Base-by-base conservation (phyloP, 2,329 filamentous ascomycete genomes). In the Ceratocystis cubensis region DNA sequence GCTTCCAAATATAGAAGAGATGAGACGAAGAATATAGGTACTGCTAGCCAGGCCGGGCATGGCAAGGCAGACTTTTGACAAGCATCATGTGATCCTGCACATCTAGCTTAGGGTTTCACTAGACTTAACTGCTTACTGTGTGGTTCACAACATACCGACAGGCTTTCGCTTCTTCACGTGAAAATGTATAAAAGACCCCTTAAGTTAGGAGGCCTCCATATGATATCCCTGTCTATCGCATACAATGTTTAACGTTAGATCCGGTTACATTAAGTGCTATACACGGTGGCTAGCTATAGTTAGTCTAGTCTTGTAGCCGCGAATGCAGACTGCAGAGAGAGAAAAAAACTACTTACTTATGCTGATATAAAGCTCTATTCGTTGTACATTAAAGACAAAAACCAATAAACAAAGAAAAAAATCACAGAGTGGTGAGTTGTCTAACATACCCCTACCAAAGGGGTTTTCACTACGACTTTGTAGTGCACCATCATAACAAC, bases 1-100 rank as follows among this genome's bases (percentile, higher is more conserved):
- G 28, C 56, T 59, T 59, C 56, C 28, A 59, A 59, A 59, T 59
- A 59, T 59, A 59, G 56, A 59, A 33, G 33, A 59, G 15, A 33
- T 59, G 28, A 59, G 56, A 59, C 22, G 28, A 59, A 59, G 25
- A 33, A 59, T 1, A 30, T 59, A n/a, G 15, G 4, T n/a, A 3
- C 17, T 10, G 20, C 2, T 28, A 15, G 48, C 30, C 1, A 13
- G 37, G 28, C 53, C 8, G 15, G 15, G 5, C 53, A 59, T n/a
- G 25, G 28, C 56, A 37, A 59, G 56, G 56, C 56, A 59, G 56
- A 59, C 15, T 59, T 59, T 10, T 25, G 37, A 25, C 48, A 25
- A 25, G 8, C 15, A 53, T 22, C 20, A 53, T 53, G 48, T 53
- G 48, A 53, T 53, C 15, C 22, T 53, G 20, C 20, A 28, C 15